Conservation (phyloP, 805 yeast genomes). For the Candida namnaoensis region DNA sequence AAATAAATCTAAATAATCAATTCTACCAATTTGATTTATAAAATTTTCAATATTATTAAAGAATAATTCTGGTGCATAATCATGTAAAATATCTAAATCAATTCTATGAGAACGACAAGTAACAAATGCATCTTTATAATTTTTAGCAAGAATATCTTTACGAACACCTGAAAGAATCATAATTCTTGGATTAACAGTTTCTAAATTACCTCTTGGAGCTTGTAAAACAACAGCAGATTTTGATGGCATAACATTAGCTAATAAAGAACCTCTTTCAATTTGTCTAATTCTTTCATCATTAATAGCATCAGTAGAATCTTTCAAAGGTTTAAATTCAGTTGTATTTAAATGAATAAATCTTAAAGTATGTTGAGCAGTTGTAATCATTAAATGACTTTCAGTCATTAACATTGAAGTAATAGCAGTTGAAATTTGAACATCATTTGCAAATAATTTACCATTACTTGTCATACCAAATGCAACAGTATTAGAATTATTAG, state of each 20-base stretch:
- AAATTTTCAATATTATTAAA: conserved; percentile 54
- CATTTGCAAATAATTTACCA: conserved; percentile 68
- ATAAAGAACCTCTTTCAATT: conserved; percentile 86
- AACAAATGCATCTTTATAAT: conserved; percentile 67
- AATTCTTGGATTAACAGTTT: conserved; percentile 87
- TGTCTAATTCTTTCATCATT: conserved; percentile 80
- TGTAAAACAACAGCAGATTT: conserved; percentile 78
- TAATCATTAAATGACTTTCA: conserved; percentile 64
- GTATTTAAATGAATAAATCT: conserved; percentile 68
- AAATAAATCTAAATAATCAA: conserved; percentile 78
- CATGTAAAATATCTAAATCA: conserved; percentile 83
- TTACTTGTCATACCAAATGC: conserved; percentile 69
- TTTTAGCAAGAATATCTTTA: conserved; percentile 43
- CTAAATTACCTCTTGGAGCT: conserved; percentile 94
- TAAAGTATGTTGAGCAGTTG: conserved; percentile 81
- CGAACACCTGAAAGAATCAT: conserved; percentile 85
- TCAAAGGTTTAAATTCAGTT: conserved; percentile 28
- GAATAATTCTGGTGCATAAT: conserved; percentile 71
- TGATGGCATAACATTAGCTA: conserved; percentile 76
- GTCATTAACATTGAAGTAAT: conserved; percentile 77
- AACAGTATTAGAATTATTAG: conserved; percentile 19
- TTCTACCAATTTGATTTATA: conserved; percentile 58
- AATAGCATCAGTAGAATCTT: conserved; percentile 25
- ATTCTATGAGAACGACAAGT: conserved; percentile 88
- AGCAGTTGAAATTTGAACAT: conserved; percentile 51